Conservation (phyloP, 1,284 basidiomycete species). For the Amylostereum areolatum region DNA sequence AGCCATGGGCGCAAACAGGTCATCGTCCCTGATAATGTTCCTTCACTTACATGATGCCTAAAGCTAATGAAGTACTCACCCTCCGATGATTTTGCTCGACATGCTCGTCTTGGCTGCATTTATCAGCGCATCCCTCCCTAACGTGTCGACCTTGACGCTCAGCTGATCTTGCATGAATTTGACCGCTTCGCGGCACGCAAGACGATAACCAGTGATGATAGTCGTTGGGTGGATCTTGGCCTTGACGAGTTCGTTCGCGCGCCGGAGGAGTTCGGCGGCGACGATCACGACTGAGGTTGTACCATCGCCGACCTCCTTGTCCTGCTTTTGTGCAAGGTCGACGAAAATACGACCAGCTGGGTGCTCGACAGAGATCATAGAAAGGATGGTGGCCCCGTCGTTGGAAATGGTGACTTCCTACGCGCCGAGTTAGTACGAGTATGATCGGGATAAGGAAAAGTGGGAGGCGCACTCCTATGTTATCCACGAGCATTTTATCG, state of each 20-base stretch:
- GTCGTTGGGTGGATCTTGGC: conserved; percentile 99
- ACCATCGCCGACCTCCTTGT: conserved; percentile 99
- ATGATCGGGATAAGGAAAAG: background rate
- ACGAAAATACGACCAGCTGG: conserved; percentile 96
- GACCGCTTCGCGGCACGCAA: conserved; percentile 96
- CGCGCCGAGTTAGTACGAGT: background rate
- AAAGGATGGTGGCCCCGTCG: conserved; percentile 97
- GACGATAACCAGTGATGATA: conserved; percentile 96
- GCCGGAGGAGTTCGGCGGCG: conserved; percentile 89
- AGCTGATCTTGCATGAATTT: conserved; percentile 98
- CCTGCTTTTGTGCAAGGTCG: conserved; percentile 98
- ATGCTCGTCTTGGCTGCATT: conserved; percentile 99
- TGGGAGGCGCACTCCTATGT: conserved; percentile 75
- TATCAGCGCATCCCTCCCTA: conserved; percentile 89
- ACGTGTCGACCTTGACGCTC: conserved; percentile 88
- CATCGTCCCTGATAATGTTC: conserved; percentile 73
- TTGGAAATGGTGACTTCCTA: conserved; percentile 99
- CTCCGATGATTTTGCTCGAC: conserved; percentile 98
- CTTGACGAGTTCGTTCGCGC: conserved; percentile 98
- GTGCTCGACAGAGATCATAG: conserved; percentile 88
- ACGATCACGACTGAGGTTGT: conserved; percentile 99
- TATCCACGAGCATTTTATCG: conserved; percentile 98
- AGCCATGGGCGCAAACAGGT: conserved; percentile 96
- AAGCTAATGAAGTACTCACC: conserved; percentile 48
- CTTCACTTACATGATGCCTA: background rate